Base-by-base conservation (phyloP, 306 rosid genomes). In the Prunus salicina region DNA sequence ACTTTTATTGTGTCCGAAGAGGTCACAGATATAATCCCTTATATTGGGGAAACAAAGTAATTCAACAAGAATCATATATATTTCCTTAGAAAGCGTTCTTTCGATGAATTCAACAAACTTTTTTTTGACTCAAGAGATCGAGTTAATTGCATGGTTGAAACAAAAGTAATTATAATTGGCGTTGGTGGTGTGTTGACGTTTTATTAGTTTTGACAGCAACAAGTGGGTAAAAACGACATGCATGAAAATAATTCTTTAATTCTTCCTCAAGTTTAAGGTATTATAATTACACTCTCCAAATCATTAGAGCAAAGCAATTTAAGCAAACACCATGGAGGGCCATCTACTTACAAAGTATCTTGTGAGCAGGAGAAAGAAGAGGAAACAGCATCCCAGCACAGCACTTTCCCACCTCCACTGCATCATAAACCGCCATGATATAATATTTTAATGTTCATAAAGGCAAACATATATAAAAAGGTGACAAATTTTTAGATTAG, bases 371-470 rank as follows among this genome's bases (percentile, higher is more conserved):
- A 87, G 91, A 63, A 87, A 76, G 87, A 61, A 73, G 58, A 85
- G 62, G 78, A 82, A 87, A 66, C 87, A 66, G 16, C 79, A 75
- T 8, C 91, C 91, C 75, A 87, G 63, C 30, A 78, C 84, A 27
- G 74, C 74, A 41, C 86, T 85, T 73, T 87, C 86, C 91, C 91
- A 87, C 75, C 85, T 80, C 91, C 91, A 87, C 91, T 85, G 84
- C 77, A 71, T 56, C 1, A 69, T 45, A n/a, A 22, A 20, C 8
- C 64, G 30, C 43, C 28, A 38, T 20, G 27, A 65, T 16, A 2
- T 28, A 32, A 34, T 50, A 16, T 34, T n/a, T 18, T 50, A 15
- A 71, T 71, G 50, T 32, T 13, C 75, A 52, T 8, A 50, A 34
- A 12, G 50, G 57, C 20, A 52, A 9, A 19, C 51, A 45, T 52